Evolutionary conservation across 2,329 filamentous ascomycete species (phyloP).

Genomic region (Phialocephala sp.): DNA sequence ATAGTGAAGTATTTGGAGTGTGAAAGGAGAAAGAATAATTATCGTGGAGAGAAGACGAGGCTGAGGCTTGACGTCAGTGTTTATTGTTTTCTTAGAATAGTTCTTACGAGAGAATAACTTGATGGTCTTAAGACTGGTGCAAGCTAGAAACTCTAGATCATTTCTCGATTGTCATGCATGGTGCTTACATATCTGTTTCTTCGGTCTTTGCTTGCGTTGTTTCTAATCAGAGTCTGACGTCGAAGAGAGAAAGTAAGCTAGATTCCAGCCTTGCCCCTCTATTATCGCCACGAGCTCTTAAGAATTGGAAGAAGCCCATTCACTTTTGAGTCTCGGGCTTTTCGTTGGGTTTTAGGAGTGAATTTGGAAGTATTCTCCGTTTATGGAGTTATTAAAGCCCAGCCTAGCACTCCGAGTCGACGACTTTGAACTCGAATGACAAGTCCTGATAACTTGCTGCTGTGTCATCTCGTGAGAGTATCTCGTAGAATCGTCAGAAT

Average conservation of each 20-base stretch:
- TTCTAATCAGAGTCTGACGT: background rate
- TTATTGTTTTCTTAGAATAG: background rate
- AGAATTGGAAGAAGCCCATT: background rate
- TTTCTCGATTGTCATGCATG: background rate
- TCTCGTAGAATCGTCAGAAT: too few relatives aligned
- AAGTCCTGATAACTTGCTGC: too few relatives aligned
- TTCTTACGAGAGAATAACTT: background rate
- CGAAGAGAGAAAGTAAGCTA: background rate
- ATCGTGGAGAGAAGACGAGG: background rate
- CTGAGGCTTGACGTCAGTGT: background rate
- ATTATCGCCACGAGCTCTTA: background rate
- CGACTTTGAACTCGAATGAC: background rate
- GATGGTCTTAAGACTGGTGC: background rate
- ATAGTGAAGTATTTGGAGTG: background rate
- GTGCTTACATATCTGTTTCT: background rate
- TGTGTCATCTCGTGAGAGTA: too few relatives aligned
- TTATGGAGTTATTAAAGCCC: too few relatives aligned
- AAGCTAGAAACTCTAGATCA: background rate
- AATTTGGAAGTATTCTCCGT: too few relatives aligned
- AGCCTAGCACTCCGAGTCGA: background rate
- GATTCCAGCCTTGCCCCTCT: background rate
- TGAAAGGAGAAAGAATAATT: background rate
- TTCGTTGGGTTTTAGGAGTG: too few relatives aligned
- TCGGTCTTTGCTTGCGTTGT: background rate
- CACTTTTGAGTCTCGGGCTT: too few relatives aligned